A percentile compares a stretch with the other conserved stretches of the same genome.
phyloP scores from a whole-genome alignment of 73 alveolate genomes.

The Paramecium pentaurelia region DNA sequence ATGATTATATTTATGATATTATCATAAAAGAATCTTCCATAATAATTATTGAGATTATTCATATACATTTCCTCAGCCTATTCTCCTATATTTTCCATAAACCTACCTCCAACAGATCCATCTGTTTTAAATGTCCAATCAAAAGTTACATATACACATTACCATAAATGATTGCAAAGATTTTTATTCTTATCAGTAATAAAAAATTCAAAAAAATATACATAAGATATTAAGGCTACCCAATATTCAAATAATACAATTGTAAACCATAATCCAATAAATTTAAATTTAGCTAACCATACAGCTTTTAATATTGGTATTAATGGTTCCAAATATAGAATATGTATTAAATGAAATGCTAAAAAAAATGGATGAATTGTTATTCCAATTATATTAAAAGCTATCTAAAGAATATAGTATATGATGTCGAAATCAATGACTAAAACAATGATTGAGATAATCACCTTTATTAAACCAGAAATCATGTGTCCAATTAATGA shows the following conservation, averaged over 20 bases:
- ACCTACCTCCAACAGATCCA: conserved; percentile 51
- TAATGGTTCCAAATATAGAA: conserved; percentile 29
- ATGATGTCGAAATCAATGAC: conserved; percentile 37
- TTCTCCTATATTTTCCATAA: background rate
- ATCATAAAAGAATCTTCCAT: conserved; percentile 56
- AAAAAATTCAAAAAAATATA: conserved; percentile 28
- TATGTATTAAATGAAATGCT: conserved; percentile 50
- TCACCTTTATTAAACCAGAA: background rate
- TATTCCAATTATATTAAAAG: conserved; percentile 30
- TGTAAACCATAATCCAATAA: background rate
- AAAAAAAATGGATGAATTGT: conserved; percentile 56
- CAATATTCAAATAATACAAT: background rate
- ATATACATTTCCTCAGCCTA: conserved; percentile 3
- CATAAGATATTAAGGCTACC: conserved; percentile 15
- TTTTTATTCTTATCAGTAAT: background rate
- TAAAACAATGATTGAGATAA: background rate
- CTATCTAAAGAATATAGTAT: conserved; percentile 33
- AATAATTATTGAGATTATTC: background rate
- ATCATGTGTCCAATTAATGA: background rate
- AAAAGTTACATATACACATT: conserved; percentile 44
- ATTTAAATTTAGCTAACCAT: conserved; percentile 36
- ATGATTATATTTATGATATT: conserved; percentile 7
- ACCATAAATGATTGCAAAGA: conserved; percentile 11
- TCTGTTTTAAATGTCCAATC: conserved; percentile 63
- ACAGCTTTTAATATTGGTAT: conserved; percentile 29